These are phyloP conservation scores for Tetrapisispora fleetii DNA, from an alignment of 805 yeast species.

Conservation along the genomic window DNA sequence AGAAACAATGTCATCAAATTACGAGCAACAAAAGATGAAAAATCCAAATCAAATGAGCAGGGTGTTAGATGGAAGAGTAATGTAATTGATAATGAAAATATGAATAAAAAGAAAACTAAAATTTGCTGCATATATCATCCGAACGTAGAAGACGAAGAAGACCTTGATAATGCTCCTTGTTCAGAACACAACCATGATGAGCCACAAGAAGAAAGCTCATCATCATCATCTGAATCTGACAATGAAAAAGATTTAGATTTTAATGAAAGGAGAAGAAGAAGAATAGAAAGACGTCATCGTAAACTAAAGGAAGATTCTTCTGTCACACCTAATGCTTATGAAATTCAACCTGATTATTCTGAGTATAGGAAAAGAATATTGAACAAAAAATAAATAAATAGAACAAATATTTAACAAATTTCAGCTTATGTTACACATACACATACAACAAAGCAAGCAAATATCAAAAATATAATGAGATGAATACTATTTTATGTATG, in stretches of 20 bases:
- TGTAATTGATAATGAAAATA: slow-evolving; percentile 79
- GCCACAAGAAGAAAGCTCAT: not conserved
- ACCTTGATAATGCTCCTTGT: slow-evolving; percentile 36
- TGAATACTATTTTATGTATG: too few relatives aligned
- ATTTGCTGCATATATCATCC: slow-evolving; percentile 88
- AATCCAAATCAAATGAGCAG: slow-evolving; percentile 1
- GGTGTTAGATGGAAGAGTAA: slow-evolving; percentile 57
- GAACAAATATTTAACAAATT: not conserved
- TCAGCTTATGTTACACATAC: too few relatives aligned
- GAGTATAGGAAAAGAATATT: slow-evolving; percentile 3
- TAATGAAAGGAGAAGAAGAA: slow-evolving; percentile 27
- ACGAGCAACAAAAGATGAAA: slow-evolving; percentile 9
- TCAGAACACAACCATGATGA: slow-evolving; percentile 13
- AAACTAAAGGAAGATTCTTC: slow-evolving; percentile 19
- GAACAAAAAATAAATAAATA: not conserved
- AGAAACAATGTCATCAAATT: slow-evolving; percentile 20
- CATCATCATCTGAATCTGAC: slow-evolving; percentile 35
- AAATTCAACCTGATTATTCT: slow-evolving; percentile 63
- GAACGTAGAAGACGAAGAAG: slow-evolving; percentile 48
- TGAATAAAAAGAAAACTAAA: slow-evolving; percentile 83
- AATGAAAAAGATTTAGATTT: slow-evolving; percentile 27
- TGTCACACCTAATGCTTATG: slow-evolving; percentile 74
- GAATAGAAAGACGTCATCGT: slow-evolving; percentile 28
- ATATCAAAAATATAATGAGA: too few relatives aligned
- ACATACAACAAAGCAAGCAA: too few relatives aligned